phyloP scores from a whole-genome alignment of 192 early-diverging fungal genomes.

The Obelidium mucronatum region DNA sequence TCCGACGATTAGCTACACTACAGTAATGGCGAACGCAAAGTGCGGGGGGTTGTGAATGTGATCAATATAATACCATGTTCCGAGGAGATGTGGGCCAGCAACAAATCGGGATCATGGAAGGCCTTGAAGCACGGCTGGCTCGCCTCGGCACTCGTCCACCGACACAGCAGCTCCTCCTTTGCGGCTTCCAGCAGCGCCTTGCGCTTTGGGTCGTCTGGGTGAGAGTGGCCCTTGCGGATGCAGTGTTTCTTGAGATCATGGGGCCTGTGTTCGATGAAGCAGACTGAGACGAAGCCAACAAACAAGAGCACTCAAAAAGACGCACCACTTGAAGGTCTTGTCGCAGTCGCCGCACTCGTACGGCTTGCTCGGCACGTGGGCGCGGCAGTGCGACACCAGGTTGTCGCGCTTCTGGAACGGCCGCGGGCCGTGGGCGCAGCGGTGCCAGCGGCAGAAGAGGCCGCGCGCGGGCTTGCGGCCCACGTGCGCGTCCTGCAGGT shows the following conservation, averaged over 20 bases:
- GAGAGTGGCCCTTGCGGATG: not conserved
- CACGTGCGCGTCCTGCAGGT: not conserved
- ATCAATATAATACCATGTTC: not conserved
- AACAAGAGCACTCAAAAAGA: too few relatives aligned
- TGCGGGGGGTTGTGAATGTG: too few relatives aligned
- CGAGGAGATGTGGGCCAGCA: not conserved
- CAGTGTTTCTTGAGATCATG: constrained; percentile 30
- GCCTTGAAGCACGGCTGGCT: not conserved
- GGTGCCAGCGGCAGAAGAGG: not conserved
- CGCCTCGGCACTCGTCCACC: not conserved
- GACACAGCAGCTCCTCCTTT: not conserved
- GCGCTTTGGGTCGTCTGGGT: not conserved
- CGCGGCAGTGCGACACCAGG: constrained; percentile 60
- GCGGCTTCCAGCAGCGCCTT: not conserved
- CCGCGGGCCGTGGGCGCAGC: not conserved
- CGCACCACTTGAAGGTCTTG: constrained; percentile 25
- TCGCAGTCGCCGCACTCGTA: constrained; percentile 64
- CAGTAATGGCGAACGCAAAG: too few relatives aligned
- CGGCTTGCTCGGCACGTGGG: constrained; percentile 89
- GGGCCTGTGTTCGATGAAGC: not conserved
- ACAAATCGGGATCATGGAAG: not conserved
- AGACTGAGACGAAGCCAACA: too few relatives aligned
- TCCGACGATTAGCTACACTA: too few relatives aligned
- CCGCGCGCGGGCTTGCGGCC: not conserved
- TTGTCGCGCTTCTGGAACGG: constrained; percentile 11